Conservation (phyloP, 1,284 basidiomycete species). For the Ganoderma meredithae region DNA sequence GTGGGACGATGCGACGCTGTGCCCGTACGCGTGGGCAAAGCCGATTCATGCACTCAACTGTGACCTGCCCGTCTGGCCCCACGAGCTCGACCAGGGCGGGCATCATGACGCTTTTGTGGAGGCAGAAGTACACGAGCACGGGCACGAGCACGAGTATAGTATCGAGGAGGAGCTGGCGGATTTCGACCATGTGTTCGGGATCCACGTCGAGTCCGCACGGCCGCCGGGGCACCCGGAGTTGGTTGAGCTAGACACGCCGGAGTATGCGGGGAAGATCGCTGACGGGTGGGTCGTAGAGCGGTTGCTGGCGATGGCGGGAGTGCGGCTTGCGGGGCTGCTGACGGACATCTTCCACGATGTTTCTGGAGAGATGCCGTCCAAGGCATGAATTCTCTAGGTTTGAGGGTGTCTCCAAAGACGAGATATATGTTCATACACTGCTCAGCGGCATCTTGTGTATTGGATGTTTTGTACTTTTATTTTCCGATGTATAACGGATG, state of each 20-base stretch:
- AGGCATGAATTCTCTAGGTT: neutral
- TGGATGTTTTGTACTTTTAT: slow-evolving; percentile 3
- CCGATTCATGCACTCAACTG: slow-evolving; percentile 82
- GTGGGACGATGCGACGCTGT: slow-evolving; percentile 68
- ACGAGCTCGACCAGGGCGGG: slow-evolving; percentile 57
- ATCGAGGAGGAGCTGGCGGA: slow-evolving; percentile 9
- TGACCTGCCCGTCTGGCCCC: slow-evolving; percentile 72
- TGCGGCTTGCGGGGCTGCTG: slow-evolving; percentile 82
- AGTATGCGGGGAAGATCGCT: slow-evolving; percentile 77
- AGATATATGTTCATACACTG: neutral
- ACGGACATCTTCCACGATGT: slow-evolving; percentile 73
- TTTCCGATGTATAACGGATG: neutral
- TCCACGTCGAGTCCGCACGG: slow-evolving; percentile 10
- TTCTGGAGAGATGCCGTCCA: slow-evolving; percentile 16
- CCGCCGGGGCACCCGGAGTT: slow-evolving; percentile 41
- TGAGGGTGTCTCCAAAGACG: neutral
- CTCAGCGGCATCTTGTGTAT: neutral
- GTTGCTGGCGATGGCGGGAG: slow-evolving; percentile 81
- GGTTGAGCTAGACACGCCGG: slow-evolving; percentile 85
- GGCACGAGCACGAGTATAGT: slow-evolving; percentile 16
- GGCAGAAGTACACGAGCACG: slow-evolving; percentile 21
- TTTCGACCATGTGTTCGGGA: slow-evolving; percentile 5
- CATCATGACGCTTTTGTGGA: slow-evolving; percentile 15
- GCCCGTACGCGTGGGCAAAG: slow-evolving; percentile 81
- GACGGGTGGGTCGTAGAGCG: slow-evolving; percentile 80